A percentile compares a stretch with the other conserved stretches of the same genome.
Conservation (phyloP, 371 early-diverging fungal species). For the Actinomortierella wolfii region DNA sequence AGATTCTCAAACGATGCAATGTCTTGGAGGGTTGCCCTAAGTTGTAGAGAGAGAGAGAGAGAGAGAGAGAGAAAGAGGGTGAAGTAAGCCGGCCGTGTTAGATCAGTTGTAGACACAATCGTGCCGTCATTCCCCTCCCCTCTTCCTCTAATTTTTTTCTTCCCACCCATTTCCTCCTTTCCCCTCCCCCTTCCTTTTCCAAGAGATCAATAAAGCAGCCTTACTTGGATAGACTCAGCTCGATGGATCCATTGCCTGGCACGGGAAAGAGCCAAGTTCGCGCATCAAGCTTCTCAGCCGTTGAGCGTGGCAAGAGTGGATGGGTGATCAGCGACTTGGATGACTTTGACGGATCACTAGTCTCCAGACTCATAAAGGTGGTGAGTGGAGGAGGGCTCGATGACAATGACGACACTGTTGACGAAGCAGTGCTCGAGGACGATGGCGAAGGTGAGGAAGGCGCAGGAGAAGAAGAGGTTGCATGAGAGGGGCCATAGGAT, state of each 20-base stretch:
- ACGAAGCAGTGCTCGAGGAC: neutral
- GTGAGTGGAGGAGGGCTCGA: constrained; percentile 9
- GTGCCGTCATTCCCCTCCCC: too few species aligned
- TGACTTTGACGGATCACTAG: constrained; percentile 24
- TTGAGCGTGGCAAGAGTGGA: constrained; percentile 39
- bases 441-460: neutral
- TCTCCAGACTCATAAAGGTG: constrained; percentile 42
- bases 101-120: too few species aligned
- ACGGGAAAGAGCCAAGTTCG: constrained; percentile 32
- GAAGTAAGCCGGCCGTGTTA: too few species aligned
- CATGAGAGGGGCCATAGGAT: too few species aligned
- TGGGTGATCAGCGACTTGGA: constrained; percentile 38
- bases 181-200: too few species aligned
- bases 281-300: constrained; percentile 23
- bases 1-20: constrained; percentile 24
- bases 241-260: constrained; percentile 32
- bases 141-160: too few species aligned
- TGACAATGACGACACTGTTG: neutral
- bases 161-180: too few species aligned
- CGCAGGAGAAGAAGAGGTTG: too few species aligned
- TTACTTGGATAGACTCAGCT: constrained; percentile 30
- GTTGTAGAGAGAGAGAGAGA: neutral
- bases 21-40: constrained; percentile 15
- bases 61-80: neutral
- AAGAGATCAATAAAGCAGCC: neutral